phyloP scores from a whole-genome alignment of 2,329 filamentous ascomycete species.

The Ophiosphaerella herpotricha region DNA sequence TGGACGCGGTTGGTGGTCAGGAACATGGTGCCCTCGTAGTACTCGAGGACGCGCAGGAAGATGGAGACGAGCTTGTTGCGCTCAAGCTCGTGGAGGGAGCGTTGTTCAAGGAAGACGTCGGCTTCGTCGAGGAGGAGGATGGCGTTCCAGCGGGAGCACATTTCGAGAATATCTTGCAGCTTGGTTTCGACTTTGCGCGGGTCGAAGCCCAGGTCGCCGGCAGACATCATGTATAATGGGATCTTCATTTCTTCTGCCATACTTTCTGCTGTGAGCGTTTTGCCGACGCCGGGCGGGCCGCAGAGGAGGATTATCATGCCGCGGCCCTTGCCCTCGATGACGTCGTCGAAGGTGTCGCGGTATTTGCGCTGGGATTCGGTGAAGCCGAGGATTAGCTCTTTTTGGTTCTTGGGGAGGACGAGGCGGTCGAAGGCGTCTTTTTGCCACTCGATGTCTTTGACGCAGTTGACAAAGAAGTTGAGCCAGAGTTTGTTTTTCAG shows the following conservation, averaged over 20 bases:
- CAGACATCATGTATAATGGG: conserved; percentile 71
- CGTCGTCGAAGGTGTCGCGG: conserved; percentile 27
- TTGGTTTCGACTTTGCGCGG: conserved; percentile 65
- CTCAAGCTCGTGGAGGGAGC: conserved; percentile 41
- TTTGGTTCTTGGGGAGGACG: conserved; percentile 34
- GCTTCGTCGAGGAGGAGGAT: conserved; percentile 75
- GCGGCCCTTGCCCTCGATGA: conserved; percentile 55
- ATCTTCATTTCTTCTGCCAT: conserved; percentile 27
- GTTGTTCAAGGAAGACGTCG: conserved; percentile 58
- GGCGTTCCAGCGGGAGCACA: conserved; percentile 68
- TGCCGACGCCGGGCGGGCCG: conserved; percentile 33
- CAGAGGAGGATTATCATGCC: conserved; percentile 35
- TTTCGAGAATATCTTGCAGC: conserved; percentile 79
- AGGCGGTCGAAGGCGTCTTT: conserved; percentile 52
- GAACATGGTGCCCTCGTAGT: conserved; percentile 42
- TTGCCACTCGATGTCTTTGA: conserved; percentile 52
- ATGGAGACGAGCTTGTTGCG: conserved; percentile 48
- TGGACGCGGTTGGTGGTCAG: conserved; percentile 43
- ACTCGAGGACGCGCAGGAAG: conserved; percentile 42
- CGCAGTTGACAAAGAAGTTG: conserved; percentile 42
- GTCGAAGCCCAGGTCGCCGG: conserved; percentile 71
- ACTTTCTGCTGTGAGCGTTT: conserved; percentile 28
- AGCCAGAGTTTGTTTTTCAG: conserved; percentile 35
- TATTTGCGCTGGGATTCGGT: conserved; percentile 69
- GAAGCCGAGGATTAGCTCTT: conserved; percentile 59